These are phyloP conservation scores for Phlebiopsis gigantea DNA, from an alignment of 768 basidiomycete species.

Conservation along the genomic window DNA sequence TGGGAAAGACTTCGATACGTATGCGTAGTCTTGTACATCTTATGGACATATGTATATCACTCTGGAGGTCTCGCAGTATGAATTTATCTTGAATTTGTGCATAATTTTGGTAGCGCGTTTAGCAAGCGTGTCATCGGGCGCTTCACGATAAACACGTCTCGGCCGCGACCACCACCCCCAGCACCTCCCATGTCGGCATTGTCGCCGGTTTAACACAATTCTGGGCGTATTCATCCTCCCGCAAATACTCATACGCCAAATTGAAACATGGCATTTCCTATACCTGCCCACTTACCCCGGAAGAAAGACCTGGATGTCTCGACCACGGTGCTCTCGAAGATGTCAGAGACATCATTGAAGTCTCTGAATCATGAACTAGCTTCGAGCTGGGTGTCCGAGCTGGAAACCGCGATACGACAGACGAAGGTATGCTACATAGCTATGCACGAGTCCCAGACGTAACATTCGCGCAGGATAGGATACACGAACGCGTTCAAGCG, in stretches of 20 bases:
- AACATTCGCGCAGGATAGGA: constrained; percentile 42
- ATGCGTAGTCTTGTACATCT: background rate
- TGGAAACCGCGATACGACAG: constrained; percentile 63
- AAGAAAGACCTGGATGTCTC: constrained; percentile 60
- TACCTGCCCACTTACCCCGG: constrained; percentile 70
- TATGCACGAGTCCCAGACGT: constrained; percentile 5
- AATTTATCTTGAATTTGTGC: background rate
- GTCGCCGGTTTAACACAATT: background rate
- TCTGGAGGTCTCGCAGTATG: background rate
- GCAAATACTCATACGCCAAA: background rate
- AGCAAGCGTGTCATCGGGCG: background rate
- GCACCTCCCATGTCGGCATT: background rate
- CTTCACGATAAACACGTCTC: background rate
- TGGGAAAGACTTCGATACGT: constrained; percentile 10
- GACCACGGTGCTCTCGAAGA: constrained; percentile 63
- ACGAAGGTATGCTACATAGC: constrained; percentile 53
- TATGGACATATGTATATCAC: background rate
- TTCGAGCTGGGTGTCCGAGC: constrained; percentile 63
- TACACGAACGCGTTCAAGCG: constrained; percentile 67
- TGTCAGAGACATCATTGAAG: constrained; percentile 56
- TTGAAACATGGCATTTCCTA: constrained; percentile 60
- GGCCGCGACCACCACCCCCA: background rate
- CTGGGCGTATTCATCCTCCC: background rate
- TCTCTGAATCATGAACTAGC: constrained; percentile 57
- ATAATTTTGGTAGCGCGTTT: background rate